Conservation (phyloP, 2,329 filamentous ascomycete species). For the Phaeosphaeriaceae sp. region DNA sequence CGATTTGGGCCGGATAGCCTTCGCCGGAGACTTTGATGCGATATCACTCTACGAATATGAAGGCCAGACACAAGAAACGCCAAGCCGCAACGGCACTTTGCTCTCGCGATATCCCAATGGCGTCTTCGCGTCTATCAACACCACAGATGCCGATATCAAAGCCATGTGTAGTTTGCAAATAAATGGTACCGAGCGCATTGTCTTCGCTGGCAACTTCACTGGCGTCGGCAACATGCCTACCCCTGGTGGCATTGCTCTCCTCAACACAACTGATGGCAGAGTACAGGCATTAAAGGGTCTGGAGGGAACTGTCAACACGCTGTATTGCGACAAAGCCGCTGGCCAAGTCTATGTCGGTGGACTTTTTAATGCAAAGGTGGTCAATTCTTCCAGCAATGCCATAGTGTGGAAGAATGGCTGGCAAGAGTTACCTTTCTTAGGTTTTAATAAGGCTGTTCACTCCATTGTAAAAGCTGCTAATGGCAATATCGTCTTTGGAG, state of each 20-base stretch:
- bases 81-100: slow-evolving; percentile 77
- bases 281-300: slow-evolving; percentile 81
- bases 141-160: slow-evolving; percentile 82
- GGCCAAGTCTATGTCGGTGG: slow-evolving; percentile 91
- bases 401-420: slow-evolving; percentile 78
- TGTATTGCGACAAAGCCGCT: slow-evolving; percentile 79
- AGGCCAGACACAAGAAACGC: slow-evolving; percentile 74
- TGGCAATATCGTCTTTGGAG: slow-evolving; percentile 90
- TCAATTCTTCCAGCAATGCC: slow-evolving; percentile 74
- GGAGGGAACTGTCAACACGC: slow-evolving; percentile 78
- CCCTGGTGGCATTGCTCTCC: slow-evolving; percentile 77
- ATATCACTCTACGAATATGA: slow-evolving; percentile 88
- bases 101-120: slow-evolving; percentile 86
- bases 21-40: slow-evolving; percentile 88
- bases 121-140: slow-evolving; percentile 74
- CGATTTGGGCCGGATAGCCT: slow-evolving; percentile 78
- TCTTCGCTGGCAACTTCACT: slow-evolving; percentile 95
- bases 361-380: slow-evolving; percentile 71
- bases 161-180: slow-evolving; percentile 83
- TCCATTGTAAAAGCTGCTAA: slow-evolving; percentile 82
- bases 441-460: slow-evolving; percentile 90
- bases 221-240: slow-evolving; percentile 79
- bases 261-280: slow-evolving; percentile 73
- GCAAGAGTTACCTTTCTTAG: slow-evolving; percentile 84
- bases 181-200: slow-evolving; percentile 73